Conservation (phyloP, 345 rosid species). For the Brassica rapa region DNA sequence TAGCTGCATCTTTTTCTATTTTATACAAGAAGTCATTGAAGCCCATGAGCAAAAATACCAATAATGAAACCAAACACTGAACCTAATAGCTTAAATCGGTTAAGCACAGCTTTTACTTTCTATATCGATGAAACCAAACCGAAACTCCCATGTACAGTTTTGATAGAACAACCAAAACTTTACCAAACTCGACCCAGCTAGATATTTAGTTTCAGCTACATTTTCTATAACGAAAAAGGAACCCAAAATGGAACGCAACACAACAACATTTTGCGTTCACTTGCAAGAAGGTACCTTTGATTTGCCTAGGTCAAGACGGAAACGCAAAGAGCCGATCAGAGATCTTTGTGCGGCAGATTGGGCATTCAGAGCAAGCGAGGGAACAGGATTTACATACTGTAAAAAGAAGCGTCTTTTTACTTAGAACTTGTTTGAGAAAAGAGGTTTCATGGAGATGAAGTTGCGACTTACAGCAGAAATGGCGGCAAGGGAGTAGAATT, state of each 20-base stretch:
- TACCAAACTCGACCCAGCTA: not conserved
- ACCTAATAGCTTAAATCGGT: conserved; percentile 1
- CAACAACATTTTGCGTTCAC: not conserved
- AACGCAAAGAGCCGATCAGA: conserved; percentile 94
- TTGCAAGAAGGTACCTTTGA: conserved; percentile 28
- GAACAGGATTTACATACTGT: conserved; percentile 99
- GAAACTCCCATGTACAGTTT: not conserved
- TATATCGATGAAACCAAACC: not conserved
- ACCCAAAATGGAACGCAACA: conserved; percentile 3
- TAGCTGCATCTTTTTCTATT: not conserved
- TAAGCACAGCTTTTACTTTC: not conserved
- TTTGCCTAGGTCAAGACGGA: conserved; percentile 55
- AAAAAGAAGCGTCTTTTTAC: not conserved
- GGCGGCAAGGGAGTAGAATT: conserved; percentile 97
- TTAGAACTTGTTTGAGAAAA: not conserved
- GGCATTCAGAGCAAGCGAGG: conserved; percentile 96
- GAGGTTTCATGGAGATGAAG: conserved; percentile 12
- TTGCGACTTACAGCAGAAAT: conserved; percentile 86
- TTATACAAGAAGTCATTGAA: not conserved
- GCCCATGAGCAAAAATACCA: not conserved
- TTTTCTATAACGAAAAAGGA: conserved; percentile 10
- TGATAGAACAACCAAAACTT: not conserved
- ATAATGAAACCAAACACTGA: not conserved
- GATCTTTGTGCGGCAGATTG: conserved; percentile 95
- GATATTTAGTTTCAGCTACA: not conserved